These are phyloP conservation scores for Pharus latifolius DNA, from an alignment of 176 grass and related monocot genomes.

Conservation along the genomic window DNA sequence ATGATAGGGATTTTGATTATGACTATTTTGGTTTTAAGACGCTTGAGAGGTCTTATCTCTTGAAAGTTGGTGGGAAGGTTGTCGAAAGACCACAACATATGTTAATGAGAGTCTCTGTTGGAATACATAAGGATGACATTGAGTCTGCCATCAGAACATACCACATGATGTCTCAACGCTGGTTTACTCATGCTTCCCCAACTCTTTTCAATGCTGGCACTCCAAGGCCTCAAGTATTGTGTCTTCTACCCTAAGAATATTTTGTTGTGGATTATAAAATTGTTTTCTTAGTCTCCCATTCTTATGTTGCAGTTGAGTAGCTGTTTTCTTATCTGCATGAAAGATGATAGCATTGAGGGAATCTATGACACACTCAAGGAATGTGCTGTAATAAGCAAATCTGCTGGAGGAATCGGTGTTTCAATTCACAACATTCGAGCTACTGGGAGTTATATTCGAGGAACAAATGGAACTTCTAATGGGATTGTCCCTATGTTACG, in stretches of 20 bases:
- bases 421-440: slow-evolving; percentile 84
- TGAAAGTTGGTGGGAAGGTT: slow-evolving; percentile 50
- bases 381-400: slow-evolving; percentile 93
- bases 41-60: slow-evolving; percentile 64
- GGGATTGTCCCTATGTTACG: slow-evolving; percentile 95
- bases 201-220: slow-evolving; percentile 81
- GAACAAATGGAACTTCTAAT: slow-evolving; percentile 89
- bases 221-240: slow-evolving; percentile 45
- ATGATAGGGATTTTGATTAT: slow-evolving; percentile 77
- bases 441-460: slow-evolving; percentile 80
- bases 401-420: slow-evolving; percentile 92
- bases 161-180: slow-evolving; percentile 76
- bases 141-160: slow-evolving; percentile 57
- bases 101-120: slow-evolving; percentile 75
- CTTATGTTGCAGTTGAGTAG: slow-evolving; percentile 34
- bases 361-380: slow-evolving; percentile 96
- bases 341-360: slow-evolving; percentile 95
- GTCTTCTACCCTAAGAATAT: neutral
- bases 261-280: neutral
- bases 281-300: neutral
- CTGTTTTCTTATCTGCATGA: slow-evolving; percentile 97
- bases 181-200: slow-evolving; percentile 78
- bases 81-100: slow-evolving; percentile 74
- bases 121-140: slow-evolving; percentile 71
- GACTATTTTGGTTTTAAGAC: slow-evolving; percentile 81